Evolutionary conservation across 1,284 basidiomycete genomes (phyloP), one percentile per base, ranked within the genome.

Genomic region (Heterobasidion annosum): DNA sequence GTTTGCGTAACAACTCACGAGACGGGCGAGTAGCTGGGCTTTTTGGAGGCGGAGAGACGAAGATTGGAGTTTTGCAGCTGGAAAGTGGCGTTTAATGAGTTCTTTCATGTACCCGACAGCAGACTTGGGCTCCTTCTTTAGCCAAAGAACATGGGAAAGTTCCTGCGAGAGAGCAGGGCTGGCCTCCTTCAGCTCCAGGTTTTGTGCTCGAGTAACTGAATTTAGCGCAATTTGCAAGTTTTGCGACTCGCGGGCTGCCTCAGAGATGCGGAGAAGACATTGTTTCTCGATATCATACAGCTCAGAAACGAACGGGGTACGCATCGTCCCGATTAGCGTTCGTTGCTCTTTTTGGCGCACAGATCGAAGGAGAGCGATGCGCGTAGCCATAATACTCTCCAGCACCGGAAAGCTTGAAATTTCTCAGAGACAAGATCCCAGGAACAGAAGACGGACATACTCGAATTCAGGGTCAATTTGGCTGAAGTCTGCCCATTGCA

Each of bases 91-190:
- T 43, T 57, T 53, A 16, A 81, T 54, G 12, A 87, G 68, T 37
- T 75, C 74, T 53, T 77, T 77, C 54, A 96, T 73, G 55, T 82
- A 85, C 60, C 90, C 81, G 37, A 96, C 85, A 0, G 96, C 95
- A 1, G 88, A 72, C 53, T 83, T 82, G 62, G 92, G 89, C 64
- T 98, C 93, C 40, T 83, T 82, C 62, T 92, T 88, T 4, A 81
- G 71, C 93, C 96, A 98, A 10, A 98, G 77, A 6, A 98, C 93
- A 54, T 87, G 82, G 2, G 95, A 88, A 61, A 93, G 93, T 66
- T 98, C 94, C 63, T 84, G 76, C 1, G 79, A 78, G n/a, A 88
- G 77, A 33, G 82, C 74, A 13, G 83, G 74, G 0, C 75, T 73
- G 1, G 75, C 64, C 2, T 61, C 57, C 0, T 63, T 34, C 18